Evolutionary conservation across 345 rosid genomes (phyloP), one percentile per base, ranked within the genome.

Genomic region (Pistacia vera): DNA sequence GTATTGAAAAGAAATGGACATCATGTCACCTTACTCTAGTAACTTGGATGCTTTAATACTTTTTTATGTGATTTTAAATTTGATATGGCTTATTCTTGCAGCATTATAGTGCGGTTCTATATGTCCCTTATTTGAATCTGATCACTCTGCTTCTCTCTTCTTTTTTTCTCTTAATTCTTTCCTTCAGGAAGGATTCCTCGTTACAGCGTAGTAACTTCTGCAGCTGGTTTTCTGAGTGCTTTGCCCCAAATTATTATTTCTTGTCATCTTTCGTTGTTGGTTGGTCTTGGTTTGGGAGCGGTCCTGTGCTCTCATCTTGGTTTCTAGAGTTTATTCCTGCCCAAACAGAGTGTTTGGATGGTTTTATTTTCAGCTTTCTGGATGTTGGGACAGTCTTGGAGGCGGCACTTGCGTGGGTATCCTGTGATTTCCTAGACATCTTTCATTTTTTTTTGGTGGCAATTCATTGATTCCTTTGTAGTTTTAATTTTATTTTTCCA

Each of bases 221-320:
- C 66, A 62, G 93, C 98, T 77, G 98, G 98, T 76, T 83, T 93
- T 75, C 75, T 95, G 68, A 95, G 98, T 81, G 83, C 97, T 86
- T 95, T 59, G 66, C 98, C 72, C 94, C 92, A 5, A 95, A 85
- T 81, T 95, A 93, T 78, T 63, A 49, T 70, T 75, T 81, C 28
- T 77, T 95, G 78, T 93, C 73, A 70, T 83, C 77, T 82, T 88
- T 48, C 94, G 98, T 33, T 87, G 88, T 82, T 95, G 38, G 98
- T 95, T 75, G 98, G 98, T 76, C 85, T 95, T 66, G 98, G 98
- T 46, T 71, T 95, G 73, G 98, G 98, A 79, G 98, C 38, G 98
- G 95, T 51, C 98, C 91, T 79, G 98, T 95, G 62, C 95, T 95
- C 55, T 83, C 80, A 28, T 85, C 98, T 13, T 95, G 98, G 98